Evolutionary conservation across 1,139 yeast genomes (phyloP).

Genomic region (Geotrichum histeridarum): DNA sequence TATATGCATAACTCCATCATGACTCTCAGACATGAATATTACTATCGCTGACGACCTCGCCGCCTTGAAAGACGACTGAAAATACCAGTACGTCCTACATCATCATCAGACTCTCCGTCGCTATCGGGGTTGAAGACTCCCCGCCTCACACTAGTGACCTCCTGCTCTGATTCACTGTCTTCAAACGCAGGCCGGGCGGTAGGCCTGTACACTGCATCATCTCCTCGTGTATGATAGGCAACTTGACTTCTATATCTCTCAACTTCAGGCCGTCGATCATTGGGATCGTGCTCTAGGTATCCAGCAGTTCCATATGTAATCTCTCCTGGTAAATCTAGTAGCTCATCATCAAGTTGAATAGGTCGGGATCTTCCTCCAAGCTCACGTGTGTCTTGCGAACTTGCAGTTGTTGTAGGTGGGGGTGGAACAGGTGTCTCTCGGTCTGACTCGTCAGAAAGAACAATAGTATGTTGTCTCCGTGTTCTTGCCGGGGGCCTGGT

Average conservation of each 20-base stretch:
- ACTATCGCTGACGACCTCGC: too few species aligned
- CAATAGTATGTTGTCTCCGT: background rate
- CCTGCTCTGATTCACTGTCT: background rate
- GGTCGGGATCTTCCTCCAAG: background rate
- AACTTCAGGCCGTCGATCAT: constrained; percentile 14
- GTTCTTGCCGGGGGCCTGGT: background rate
- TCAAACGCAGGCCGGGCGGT: background rate
- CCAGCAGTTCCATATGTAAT: constrained; percentile 9
- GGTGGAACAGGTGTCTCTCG: background rate
- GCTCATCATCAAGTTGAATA: background rate
- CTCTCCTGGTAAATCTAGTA: constrained; percentile 8
- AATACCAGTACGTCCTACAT: too few species aligned
- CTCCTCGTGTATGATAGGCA: constrained; percentile 12
- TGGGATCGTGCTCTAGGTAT: constrained; percentile 11
- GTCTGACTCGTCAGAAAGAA: constrained; percentile 2
- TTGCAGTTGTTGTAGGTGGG: background rate
- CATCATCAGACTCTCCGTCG: too few species aligned
- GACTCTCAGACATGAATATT: too few species aligned
- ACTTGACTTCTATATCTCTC: constrained; percentile 13
- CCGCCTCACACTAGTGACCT: too few species aligned
- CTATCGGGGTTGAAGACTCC: too few species aligned
- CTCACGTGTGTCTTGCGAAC: background rate
- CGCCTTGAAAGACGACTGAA: too few species aligned
- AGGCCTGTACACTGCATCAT: background rate
- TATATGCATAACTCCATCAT: too few species aligned